Evolutionary conservation across 768 basidiomycete genomes (phyloP), one percentile per base, ranked within the genome.

Genomic region (Auricularia cornea): DNA sequence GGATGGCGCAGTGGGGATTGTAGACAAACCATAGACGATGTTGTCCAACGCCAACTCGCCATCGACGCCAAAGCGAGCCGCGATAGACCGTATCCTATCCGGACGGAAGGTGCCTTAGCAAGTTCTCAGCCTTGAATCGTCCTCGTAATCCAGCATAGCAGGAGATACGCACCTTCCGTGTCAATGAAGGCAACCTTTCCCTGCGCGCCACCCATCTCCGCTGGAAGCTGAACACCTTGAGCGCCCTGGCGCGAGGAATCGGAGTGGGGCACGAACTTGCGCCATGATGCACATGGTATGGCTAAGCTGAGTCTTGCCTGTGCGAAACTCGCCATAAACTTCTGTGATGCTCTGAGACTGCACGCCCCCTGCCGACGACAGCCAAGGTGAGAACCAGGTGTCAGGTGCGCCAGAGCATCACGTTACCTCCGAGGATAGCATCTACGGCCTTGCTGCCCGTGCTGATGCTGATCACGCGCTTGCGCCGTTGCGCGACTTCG

Each of bases 321-420:
- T 98, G 33, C 95, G 84, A 74, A 90, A 98, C 74, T 98, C 95
- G 54, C 96, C 95, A 70, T 94, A 98, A 2, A 98, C 94, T 83
- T 98, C 95, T 3, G 92, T 89, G 64, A 97, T 94, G 6, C 92
- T 94, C 71, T 97, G 94, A 6, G 95, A 95, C 80, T 88, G 85
- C 62, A 97, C 76, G 0, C 94, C 93, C 23, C 94, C 91, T 95
- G 65, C 28, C 35, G 63, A n/a, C 35, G 35, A 38, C 35, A n/a
- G n/a, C 3, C 8, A 44, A 26, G 32, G 10, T 59, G n/a, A 65
- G 29, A 20, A 20, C 18, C n/a, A n/a, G n/a, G n/a, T n/a, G n/a
- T 23, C 32, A 23, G 38, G 40, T 56, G 14, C 30, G n/a, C n/a
- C 31, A 51, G n/a, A 35, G 18, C 6, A 66, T 23, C 26, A 38